Evolutionary conservation across 2,329 filamentous ascomycete species (phyloP).

Genomic region (Gliomastix tumulicola): DNA sequence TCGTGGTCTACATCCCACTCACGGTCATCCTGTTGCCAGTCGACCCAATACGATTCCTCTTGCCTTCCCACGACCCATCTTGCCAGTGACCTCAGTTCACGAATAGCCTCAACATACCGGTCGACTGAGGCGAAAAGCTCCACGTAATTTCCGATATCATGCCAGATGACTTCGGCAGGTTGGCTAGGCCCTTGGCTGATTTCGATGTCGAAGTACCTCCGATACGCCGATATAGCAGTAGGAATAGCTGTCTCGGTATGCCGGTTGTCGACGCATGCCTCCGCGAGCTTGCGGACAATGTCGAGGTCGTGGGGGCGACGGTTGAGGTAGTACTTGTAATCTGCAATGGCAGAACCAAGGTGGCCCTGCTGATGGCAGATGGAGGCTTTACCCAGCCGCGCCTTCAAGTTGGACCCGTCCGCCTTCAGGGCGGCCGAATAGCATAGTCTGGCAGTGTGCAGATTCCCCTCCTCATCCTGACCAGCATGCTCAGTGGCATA

Average conservation of each 20-base stretch:
- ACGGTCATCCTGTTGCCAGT: conserved; percentile 64
- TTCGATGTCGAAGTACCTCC: conserved; percentile 35
- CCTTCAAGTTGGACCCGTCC: conserved; percentile 48
- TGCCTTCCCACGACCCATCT: conserved; percentile 77
- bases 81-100: conserved; percentile 62
- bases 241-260: conserved; percentile 29
- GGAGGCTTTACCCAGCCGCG: conserved; percentile 52
- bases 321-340: conserved; percentile 49
- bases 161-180: conserved; percentile 54
- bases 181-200: conserved; percentile 20
- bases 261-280: conserved; percentile 46
- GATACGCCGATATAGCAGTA: conserved; percentile 40
- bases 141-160: conserved; percentile 77
- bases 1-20: conserved; percentile 78
- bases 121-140: conserved; percentile 67
- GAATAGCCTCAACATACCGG: conserved; percentile 59
- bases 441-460: conserved; percentile 49
- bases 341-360: conserved; percentile 43
- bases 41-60: conserved; percentile 72
- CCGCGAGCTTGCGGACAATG: conserved; percentile 47
- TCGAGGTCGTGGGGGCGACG: conserved; percentile 45
- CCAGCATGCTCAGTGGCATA: conserved; percentile 45
- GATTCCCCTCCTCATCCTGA: conserved; percentile 37
- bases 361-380: conserved; percentile 50
- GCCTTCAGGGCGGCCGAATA: conserved; percentile 53